phyloP scores from a whole-genome alignment of 257 asterid genomes.

The Solanum sejunctum region DNA sequence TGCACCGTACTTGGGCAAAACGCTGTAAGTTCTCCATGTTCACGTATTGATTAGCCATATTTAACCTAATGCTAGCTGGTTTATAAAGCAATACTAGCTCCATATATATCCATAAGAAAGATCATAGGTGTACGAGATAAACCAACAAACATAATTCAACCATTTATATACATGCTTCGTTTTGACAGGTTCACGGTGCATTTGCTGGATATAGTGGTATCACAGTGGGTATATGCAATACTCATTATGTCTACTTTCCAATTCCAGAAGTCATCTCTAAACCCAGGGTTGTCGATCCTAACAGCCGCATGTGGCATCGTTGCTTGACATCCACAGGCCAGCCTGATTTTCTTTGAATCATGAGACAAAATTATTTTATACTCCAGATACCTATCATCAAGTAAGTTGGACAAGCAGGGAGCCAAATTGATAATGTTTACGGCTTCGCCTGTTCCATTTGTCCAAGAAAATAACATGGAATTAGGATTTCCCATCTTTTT shows the following conservation, averaged over 20 bases:
- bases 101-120: no score
- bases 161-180: not conserved
- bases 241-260: constrained; percentile 85
- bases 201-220: constrained; percentile 95
- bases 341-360: constrained; percentile 60
- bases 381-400: not conserved
- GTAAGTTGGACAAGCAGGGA: constrained; percentile 12
- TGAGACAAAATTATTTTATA: not conserved
- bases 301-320: constrained; percentile 99
- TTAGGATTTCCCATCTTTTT: constrained; percentile 2
- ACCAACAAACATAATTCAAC: not conserved
- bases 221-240: constrained; percentile 90
- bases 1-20: constrained; percentile 98
- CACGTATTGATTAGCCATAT: no score
- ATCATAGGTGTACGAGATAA: no score
- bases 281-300: constrained; percentile 62
- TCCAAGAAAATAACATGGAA: constrained; percentile 8
- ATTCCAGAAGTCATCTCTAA: constrained; percentile 78
- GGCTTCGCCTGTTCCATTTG: not conserved
- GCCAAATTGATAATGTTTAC: constrained; percentile 1
- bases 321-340: constrained; percentile 96
- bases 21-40: constrained; percentile 49
- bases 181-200: constrained; percentile 91
- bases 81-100: no score
- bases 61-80: no score